phyloP scores from a whole-genome alignment of 2,329 filamentous ascomycete species.

The Periconia digitata region DNA sequence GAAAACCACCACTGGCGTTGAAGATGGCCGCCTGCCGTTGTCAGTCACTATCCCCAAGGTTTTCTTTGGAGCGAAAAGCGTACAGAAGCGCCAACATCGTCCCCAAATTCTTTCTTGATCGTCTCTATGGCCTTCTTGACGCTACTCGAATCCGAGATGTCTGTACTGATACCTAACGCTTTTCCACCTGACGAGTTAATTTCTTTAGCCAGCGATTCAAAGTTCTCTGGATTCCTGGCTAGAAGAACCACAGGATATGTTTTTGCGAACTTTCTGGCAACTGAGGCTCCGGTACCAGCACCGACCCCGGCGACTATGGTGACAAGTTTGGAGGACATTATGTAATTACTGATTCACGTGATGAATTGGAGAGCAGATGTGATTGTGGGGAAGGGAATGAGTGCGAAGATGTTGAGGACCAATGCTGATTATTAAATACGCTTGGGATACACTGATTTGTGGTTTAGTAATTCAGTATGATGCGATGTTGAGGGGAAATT shows the following conservation, averaged over 20 bases:
- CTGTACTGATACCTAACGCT: slow-evolving; percentile 70
- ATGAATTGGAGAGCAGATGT: neutral
- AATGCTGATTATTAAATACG: too few relatives aligned
- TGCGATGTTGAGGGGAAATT: slow-evolving; percentile 8
- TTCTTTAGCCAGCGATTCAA: slow-evolving; percentile 65
- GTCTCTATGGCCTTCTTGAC: slow-evolving; percentile 63
- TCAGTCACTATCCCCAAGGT: neutral
- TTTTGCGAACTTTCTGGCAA: slow-evolving; percentile 62
- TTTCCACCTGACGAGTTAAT: slow-evolving; percentile 68
- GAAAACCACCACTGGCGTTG: slow-evolving; percentile 65
- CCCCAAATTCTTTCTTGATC: slow-evolving; percentile 62
- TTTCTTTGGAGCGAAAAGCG: slow-evolving; percentile 1
- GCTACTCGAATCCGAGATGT: slow-evolving; percentile 59
- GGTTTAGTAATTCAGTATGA: slow-evolving; percentile 5
- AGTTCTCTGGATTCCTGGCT: slow-evolving; percentile 68
- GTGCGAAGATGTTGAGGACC: neutral
- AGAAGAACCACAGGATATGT: slow-evolving; percentile 74
- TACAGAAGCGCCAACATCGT: slow-evolving; percentile 44
- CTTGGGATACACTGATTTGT: slow-evolving; percentile 1
- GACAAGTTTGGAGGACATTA: slow-evolving; percentile 1
- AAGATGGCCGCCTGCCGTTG: slow-evolving; percentile 61
- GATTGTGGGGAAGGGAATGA: neutral
- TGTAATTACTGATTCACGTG: slow-evolving; percentile 2
- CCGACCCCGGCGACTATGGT: slow-evolving; percentile 7
- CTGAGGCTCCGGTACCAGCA: slow-evolving; percentile 60